Evolutionary conservation across 805 yeast species (phyloP), one percentile per base, ranked within the genome.

Genomic region (Candida silvatica): DNA sequence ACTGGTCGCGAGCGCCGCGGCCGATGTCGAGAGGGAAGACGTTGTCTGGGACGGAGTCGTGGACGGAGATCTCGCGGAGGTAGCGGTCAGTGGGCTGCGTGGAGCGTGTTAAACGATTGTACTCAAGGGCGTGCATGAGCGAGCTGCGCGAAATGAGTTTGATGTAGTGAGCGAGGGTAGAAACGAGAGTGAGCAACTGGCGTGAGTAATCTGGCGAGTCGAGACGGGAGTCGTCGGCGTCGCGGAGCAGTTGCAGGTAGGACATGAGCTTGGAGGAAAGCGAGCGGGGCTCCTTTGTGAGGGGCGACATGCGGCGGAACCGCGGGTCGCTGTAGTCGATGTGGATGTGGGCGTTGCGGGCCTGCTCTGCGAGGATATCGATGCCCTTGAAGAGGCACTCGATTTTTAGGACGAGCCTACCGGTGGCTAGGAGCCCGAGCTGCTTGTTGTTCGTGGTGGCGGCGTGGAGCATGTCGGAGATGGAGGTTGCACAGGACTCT

Each of bases 131-230:
- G 44, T 77, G 76, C 39, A 76, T 71, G 28, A 92, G 67, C 0
- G 96, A 92, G 49, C 76, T 75, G 42, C 97, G 66, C 4, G 90
- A 81, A 17, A 92, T 62, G 5, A 90, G 66, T 55, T 92, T 92
- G 48, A 92, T 65, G 56, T 87, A 90, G 54, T 92, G 97, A 0
- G 98, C 97, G 46, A 90, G 64, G 0, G 94, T 87, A 1, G 96
- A 85, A 4, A 88, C 88, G 8, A 88, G 75, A 0, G 90, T 74
- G 45, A 92, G 67, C 27, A 90, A 52, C 36, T 77, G 80, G 3
- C 82, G 78, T 0, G 87, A 74, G 27, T 71, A 60, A 17, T 53
- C 47, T 4, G 36, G 20, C 3, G 62, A 61, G 6, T 59, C 48
- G 17, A 64, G 30, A 58, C 45, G 56, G 43, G 45, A 34, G 26